Percentiles rank a stretch among this genome's conserved stretches.
Evolutionary conservation across 768 basidiomycete genomes (phyloP).

Genomic region (Mycena polygramma): DNA sequence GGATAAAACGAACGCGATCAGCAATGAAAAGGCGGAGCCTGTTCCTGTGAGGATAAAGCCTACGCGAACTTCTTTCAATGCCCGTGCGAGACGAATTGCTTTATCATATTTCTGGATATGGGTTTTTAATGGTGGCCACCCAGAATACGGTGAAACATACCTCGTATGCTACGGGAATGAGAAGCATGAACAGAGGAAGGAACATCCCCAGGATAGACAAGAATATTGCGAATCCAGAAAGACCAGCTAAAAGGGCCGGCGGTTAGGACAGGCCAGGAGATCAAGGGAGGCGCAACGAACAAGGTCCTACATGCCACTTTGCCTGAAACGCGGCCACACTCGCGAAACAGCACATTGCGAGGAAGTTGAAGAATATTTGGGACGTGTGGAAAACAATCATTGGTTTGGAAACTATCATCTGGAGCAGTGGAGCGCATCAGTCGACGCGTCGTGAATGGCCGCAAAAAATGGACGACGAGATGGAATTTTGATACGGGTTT

Average conservation of each 20-base stretch:
- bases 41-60: constrained; percentile 84
- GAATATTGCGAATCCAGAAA: constrained; percentile 89
- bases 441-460: constrained; percentile 26
- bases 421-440: constrained; percentile 37
- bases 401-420: constrained; percentile 93
- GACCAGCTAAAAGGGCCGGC: constrained; percentile 72
- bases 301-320: constrained; percentile 86
- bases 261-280: background rate
- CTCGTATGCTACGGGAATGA: constrained; percentile 84
- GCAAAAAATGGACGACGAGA: constrained; percentile 37
- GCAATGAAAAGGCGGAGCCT: constrained; percentile 73
- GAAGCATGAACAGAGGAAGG: constrained; percentile 78
- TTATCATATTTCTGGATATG: constrained; percentile 77
- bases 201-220: constrained; percentile 79
- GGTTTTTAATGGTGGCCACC: background rate
- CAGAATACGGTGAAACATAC: constrained; percentile 8
- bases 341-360: constrained; percentile 92
- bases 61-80: constrained; percentile 86
- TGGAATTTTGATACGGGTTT: background rate
- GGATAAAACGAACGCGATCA: constrained; percentile 76
- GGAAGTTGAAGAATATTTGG: constrained; percentile 93
- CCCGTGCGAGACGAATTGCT: constrained; percentile 79
- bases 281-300: constrained; percentile 61
- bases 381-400: constrained; percentile 81
- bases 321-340: constrained; percentile 92